A percentile compares a stretch with the other conserved stretches of the same genome.
Evolutionary conservation across 164 flowering plant genomes (phyloP).

Genomic region (Dillenia turbinata): DNA sequence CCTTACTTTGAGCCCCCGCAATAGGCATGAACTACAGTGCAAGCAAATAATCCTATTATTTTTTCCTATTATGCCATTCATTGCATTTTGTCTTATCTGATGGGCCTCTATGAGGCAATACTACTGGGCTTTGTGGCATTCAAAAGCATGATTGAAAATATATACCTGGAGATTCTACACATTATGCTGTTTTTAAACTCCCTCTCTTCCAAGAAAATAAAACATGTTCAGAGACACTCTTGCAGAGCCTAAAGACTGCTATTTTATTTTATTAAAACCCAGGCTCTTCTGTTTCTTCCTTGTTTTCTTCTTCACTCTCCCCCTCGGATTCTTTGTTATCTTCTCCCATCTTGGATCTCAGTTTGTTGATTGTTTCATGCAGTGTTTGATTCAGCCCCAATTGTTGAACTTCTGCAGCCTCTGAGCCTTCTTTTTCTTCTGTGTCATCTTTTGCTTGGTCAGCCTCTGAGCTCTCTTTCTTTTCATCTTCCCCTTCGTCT

Average conservation of each 20-base stretch:
- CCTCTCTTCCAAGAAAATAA: too few species aligned
- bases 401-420: slow-evolving; percentile 7
- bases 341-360: slow-evolving; percentile 4
- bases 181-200: too few species aligned
- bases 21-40: too few species aligned
- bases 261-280: slow-evolving; percentile 15
- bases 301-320: background rate
- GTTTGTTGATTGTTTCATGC: slow-evolving; percentile 2
- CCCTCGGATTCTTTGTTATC: background rate
- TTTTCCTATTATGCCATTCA: too few species aligned
- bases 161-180: too few species aligned
- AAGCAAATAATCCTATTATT: too few species aligned
- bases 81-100: too few species aligned
- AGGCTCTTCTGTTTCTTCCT: slow-evolving; percentile 15
- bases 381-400: slow-evolving; percentile 1
- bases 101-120: too few species aligned
- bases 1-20: too few species aligned
- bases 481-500: background rate
- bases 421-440: slow-evolving; percentile 6
- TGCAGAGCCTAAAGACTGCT: background rate
- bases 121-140: too few species aligned
- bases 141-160: too few species aligned
- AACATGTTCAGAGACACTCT: background rate
- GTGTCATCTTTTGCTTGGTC: background rate
- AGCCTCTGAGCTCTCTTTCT: slow-evolving; percentile 1